Percentiles rank a stretch among this genome's conserved stretches.
Conservation (phyloP, 306 rosid genomes). For the Fragaria nilgerrensis region DNA sequence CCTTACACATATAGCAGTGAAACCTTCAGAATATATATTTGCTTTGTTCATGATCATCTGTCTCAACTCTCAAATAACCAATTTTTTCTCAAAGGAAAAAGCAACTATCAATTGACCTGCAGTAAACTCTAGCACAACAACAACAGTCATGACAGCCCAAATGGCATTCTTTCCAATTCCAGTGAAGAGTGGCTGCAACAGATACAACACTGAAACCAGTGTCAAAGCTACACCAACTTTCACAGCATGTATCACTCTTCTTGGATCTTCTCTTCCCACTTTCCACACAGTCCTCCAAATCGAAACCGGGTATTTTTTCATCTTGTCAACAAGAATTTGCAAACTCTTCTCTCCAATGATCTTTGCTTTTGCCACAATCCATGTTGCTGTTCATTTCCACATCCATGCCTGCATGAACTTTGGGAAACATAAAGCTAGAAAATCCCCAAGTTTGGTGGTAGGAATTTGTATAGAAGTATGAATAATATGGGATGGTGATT, state of each 20-base stretch:
- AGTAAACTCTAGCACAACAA: slow-evolving; percentile 92
- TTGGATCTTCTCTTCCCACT: slow-evolving; percentile 82
- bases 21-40: not conserved
- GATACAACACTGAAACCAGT: slow-evolving; percentile 69
- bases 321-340: slow-evolving; percentile 35
- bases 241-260: slow-evolving; percentile 73
- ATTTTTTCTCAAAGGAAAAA: not conserved
- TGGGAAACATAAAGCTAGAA: slow-evolving; percentile 42
- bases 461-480: not conserved
- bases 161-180: slow-evolving; percentile 72
- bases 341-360: slow-evolving; percentile 41
- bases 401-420: slow-evolving; percentile 56
- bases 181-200: slow-evolving; percentile 61
- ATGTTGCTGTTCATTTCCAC: slow-evolving; percentile 43
- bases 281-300: slow-evolving; percentile 55
- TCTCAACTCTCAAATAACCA: not conserved
- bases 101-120: slow-evolving; percentile 44
- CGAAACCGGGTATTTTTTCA: slow-evolving; percentile 38
- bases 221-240: slow-evolving; percentile 84
- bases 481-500: not conserved
- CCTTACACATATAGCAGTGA: slow-evolving; percentile 38
- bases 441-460: not conserved
- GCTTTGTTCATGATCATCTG: not conserved
- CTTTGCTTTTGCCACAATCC: slow-evolving; percentile 20
- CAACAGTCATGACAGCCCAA: slow-evolving; percentile 98